phyloP scores from a whole-genome alignment of 2,329 filamentous ascomycete species.

The Colletotrichum orbiculare region DNA sequence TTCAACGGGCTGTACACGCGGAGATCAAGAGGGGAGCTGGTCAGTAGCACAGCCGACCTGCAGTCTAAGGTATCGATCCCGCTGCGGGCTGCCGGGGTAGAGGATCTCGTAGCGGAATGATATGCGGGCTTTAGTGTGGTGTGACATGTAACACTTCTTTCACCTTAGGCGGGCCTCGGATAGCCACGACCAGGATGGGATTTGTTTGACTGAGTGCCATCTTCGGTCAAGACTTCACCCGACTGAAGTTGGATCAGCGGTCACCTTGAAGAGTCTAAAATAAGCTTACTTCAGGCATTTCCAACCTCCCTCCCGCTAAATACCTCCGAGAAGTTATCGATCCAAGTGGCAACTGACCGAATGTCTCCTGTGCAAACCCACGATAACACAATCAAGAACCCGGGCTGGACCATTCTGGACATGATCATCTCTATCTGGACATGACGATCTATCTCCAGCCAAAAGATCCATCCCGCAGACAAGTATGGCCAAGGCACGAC shows the following conservation, averaged over 20 bases:
- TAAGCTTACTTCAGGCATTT: constrained; percentile 20
- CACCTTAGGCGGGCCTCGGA: neutral
- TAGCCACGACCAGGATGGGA: neutral
- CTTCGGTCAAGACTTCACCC: neutral
- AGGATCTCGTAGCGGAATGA: constrained; percentile 1
- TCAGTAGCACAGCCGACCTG: constrained; percentile 16
- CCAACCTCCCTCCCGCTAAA: too few relatives aligned
- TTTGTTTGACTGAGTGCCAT: neutral
- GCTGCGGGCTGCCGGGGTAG: constrained; percentile 9
- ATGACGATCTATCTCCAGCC: neutral
- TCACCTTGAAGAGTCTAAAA: neutral
- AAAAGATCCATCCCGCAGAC: constrained; percentile 2
- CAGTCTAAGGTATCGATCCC: constrained; percentile 27
- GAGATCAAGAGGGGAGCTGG: neutral
- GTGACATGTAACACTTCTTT: neutral
- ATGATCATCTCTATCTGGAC: neutral
- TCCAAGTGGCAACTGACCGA: too few relatives aligned
- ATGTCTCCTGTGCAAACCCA: too few relatives aligned
- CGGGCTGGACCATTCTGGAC: neutral
- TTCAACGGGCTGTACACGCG: neutral
- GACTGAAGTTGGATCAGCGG: neutral
- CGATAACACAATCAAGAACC: neutral
- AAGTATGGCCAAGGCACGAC: constrained; percentile 4
- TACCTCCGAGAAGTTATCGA: neutral
- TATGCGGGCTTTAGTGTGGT: constrained; percentile 7